Conservation (phyloP, 148 eudicot species). For the Tetragonia tetragonoides region DNA sequence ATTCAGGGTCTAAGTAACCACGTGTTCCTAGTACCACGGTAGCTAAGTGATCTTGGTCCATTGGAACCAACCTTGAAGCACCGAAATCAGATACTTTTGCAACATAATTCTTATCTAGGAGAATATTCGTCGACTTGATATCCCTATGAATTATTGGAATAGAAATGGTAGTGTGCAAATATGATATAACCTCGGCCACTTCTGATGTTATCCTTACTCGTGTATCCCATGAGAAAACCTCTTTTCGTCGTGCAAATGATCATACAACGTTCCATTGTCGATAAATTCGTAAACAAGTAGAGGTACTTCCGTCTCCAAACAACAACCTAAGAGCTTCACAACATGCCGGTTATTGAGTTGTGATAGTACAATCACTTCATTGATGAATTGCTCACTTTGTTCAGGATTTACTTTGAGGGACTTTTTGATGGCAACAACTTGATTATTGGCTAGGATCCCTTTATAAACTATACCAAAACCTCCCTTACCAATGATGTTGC, state of each 20-base stretch:
- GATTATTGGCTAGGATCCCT: constrained; percentile 1
- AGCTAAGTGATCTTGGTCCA: constrained; percentile 12
- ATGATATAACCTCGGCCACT: constrained; percentile 25
- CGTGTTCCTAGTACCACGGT: constrained; percentile 25
- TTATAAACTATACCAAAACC: constrained; percentile 29
- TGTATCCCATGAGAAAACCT: constrained; percentile 3
- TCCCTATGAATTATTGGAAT: constrained; percentile 29
- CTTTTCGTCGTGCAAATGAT: constrained; percentile 19
- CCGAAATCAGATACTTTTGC: constrained; percentile 32
- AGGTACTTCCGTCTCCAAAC: constrained; percentile 27
- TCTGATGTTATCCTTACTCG: constrained; percentile 28
- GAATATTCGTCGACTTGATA: constrained; percentile 25
- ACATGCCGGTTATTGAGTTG: constrained; percentile 27
- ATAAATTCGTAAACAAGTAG: constrained; percentile 23
- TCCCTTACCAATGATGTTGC: constrained; percentile 23
- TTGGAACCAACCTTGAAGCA: constrained; percentile 23
- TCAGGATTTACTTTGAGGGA: constrained; percentile 19
- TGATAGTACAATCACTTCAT: constrained; percentile 18
- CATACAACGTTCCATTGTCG: constrained; percentile 26
- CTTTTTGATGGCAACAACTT: constrained; percentile 26
- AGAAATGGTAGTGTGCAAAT: constrained; percentile 28
- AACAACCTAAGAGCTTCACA: constrained; percentile 27
- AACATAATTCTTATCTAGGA: constrained; percentile 15
- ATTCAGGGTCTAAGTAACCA: constrained; percentile 30
- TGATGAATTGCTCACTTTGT: constrained; percentile 29